Percentiles rank a stretch among this genome's conserved stretches.
Evolutionary conservation across 306 rosid species (phyloP).

Genomic region (Inga laurina): DNA sequence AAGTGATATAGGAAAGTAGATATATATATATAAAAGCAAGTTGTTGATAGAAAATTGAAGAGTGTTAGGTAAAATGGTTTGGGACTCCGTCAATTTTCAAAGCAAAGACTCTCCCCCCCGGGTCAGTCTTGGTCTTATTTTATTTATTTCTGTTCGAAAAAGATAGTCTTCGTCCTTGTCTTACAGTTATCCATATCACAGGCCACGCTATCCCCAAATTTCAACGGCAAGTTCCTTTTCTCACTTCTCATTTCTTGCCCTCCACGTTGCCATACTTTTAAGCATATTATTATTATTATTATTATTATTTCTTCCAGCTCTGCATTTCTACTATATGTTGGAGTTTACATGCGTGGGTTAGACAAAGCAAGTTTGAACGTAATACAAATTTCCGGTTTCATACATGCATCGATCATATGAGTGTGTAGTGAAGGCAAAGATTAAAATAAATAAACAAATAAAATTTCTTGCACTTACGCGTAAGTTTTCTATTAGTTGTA

Average conservation of each 20-base stretch:
- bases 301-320: too few relatives aligned
- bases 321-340: too few relatives aligned
- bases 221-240: not conserved
- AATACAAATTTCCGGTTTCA: too few relatives aligned
- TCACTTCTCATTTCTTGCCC: not conserved
- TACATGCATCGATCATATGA: too few relatives aligned
- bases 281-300: not conserved
- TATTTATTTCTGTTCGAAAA: not conserved
- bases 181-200: not conserved
- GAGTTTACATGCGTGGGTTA: too few relatives aligned
- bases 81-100: not conserved
- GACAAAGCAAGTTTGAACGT: too few relatives aligned
- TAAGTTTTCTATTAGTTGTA: too few relatives aligned
- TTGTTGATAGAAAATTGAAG: not conserved
- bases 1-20: not conserved
- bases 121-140: not conserved
- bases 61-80: not conserved
- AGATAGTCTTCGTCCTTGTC: not conserved
- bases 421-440: too few relatives aligned
- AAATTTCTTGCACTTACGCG: too few relatives aligned
- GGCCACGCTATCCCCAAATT: not conserved
- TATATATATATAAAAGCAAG: not conserved
- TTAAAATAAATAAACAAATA: too few relatives aligned
- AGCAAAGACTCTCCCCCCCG: not conserved
- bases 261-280: not conserved